A percentile compares a stretch with the other conserved stretches of the same genome.
Evolutionary conservation across 2,329 filamentous ascomycete species (phyloP).

Genomic region (Talaromyces funiculosus): DNA sequence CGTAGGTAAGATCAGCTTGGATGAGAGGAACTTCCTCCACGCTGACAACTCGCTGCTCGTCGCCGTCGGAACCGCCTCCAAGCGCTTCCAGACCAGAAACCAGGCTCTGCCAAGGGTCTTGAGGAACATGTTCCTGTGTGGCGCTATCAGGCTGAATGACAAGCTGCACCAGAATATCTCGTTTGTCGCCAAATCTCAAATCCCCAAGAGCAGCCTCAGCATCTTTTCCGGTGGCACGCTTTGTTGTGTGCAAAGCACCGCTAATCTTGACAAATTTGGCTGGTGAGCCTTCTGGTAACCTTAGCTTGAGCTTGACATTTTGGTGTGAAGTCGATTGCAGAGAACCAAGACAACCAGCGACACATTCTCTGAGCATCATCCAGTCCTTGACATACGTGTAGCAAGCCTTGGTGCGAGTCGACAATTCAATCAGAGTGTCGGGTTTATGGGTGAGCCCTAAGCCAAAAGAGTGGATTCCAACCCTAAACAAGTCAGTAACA

Average conservation of each 20-base stretch:
- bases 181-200: slow-evolving; percentile 89
- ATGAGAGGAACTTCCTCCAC: slow-evolving; percentile 94
- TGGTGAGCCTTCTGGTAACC: slow-evolving; percentile 88
- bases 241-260: slow-evolving; percentile 90
- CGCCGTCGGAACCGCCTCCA: slow-evolving; percentile 77
- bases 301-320: slow-evolving; percentile 92
- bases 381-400: slow-evolving; percentile 99
- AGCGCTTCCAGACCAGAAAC: slow-evolving; percentile 92
- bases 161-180: slow-evolving; percentile 84
- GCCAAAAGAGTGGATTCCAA: slow-evolving; percentile 93
- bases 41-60: slow-evolving; percentile 74
- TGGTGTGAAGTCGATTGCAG: slow-evolving; percentile 96
- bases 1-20: slow-evolving; percentile 89
- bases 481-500: slow-evolving; percentile 47
- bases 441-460: slow-evolving; percentile 96
- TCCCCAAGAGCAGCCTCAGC: slow-evolving; percentile 90
- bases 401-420: slow-evolving; percentile 88
- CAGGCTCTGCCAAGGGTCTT: slow-evolving; percentile 96
- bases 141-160: slow-evolving; percentile 83
- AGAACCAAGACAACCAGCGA: slow-evolving; percentile 85
- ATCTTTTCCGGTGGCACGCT: slow-evolving; percentile 88
- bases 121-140: slow-evolving; percentile 74
- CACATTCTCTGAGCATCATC: slow-evolving; percentile 99
- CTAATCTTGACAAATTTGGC: slow-evolving; percentile 99
- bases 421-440: slow-evolving; percentile 97